Evolutionary conservation across 2,329 filamentous ascomycete genomes (phyloP).

Genomic region (Aureobasidium sp.): DNA sequence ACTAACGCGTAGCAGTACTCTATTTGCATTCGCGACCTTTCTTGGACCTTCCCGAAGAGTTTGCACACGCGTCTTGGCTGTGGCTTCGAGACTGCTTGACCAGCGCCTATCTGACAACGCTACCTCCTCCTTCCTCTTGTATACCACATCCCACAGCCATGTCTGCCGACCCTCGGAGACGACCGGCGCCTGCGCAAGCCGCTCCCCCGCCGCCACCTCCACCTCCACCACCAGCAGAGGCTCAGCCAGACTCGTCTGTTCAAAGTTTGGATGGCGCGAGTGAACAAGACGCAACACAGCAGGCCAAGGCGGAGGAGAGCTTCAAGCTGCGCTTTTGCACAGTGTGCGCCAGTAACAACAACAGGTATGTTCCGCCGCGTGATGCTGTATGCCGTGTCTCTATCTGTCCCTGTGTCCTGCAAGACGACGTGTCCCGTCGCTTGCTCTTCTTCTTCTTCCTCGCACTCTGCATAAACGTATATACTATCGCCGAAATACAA

Average conservation of each 20-base stretch:
- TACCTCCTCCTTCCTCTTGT: neutral
- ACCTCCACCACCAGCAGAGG: constrained; percentile 39
- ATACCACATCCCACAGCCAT: constrained; percentile 20
- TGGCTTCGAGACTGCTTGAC: neutral
- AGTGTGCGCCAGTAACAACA: constrained; percentile 98
- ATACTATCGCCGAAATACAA: constrained; percentile 12
- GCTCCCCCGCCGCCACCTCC: constrained; percentile 37
- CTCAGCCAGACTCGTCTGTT: constrained; percentile 22
- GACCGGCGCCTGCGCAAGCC: constrained; percentile 27
- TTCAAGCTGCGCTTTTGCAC: constrained; percentile 96
- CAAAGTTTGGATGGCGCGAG: constrained; percentile 28
- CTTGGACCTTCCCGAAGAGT: neutral
- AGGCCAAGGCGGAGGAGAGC: constrained; percentile 38
- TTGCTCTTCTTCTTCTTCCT: neutral
- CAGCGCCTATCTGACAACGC: neutral
- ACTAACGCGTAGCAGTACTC: constrained; percentile 2
- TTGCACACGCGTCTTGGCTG: neutral
- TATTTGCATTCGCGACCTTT: neutral
- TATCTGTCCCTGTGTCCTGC: neutral
- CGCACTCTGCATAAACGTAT: constrained; percentile 1
- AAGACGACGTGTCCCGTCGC: neutral
- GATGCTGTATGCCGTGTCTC: neutral
- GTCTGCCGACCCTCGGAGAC: constrained; percentile 39
- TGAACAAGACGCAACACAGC: constrained; percentile 20
- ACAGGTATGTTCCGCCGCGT: constrained; percentile 53